Evolutionary conservation across 192 early-diverging fungal genomes (phyloP), one percentile per base, ranked within the genome.

Genomic region (Geosiphon pyriformis): DNA sequence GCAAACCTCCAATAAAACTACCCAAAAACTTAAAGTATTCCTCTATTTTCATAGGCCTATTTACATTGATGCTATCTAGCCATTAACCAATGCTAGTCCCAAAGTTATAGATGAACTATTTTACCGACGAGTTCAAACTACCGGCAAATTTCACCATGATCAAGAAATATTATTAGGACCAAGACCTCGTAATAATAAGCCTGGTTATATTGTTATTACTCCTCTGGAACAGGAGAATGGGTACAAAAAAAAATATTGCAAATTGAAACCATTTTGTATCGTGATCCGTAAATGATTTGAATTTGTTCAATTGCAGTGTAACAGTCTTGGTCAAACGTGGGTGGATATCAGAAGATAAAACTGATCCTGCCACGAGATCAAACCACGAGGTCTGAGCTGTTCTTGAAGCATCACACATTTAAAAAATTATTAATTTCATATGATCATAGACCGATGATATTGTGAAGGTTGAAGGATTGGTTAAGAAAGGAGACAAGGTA

Each of bases 131-230:
- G 88, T 96, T 32, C 74, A 75, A 49, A 79, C 91, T 4, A 76
- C 75, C 10, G 94, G 92, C 23, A 67, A 62, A 15, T 93, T 85
- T 67, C 78, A 80, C 60, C 86, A 91, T 42, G 85, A 85, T 34
- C 66, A 84, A 61, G 92, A 94, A 66, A 86, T 96, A 75, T 78
- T 91, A n/a, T 73, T 94, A 20, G 94, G 94, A 0, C 92, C 87
- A 1, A 76, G 92, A 47, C 80, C 84, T 4, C 57, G 83, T 29
- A 85, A 90, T 64, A 86, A 85, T 50, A 79, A 85, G 51, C 81
- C 78, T 0, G 92, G 92, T 3, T 92, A 88, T 60, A 75, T 87
- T 48, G 71, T 91, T 0, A 80, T 92, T 2, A 90, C 92, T 11
- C 92, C 92, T 6, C 74, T 92, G 61, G 82, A 83, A 66, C 83